Base-by-base conservation (phyloP, 441 rosid species). In the Hura crepitans region DNA sequence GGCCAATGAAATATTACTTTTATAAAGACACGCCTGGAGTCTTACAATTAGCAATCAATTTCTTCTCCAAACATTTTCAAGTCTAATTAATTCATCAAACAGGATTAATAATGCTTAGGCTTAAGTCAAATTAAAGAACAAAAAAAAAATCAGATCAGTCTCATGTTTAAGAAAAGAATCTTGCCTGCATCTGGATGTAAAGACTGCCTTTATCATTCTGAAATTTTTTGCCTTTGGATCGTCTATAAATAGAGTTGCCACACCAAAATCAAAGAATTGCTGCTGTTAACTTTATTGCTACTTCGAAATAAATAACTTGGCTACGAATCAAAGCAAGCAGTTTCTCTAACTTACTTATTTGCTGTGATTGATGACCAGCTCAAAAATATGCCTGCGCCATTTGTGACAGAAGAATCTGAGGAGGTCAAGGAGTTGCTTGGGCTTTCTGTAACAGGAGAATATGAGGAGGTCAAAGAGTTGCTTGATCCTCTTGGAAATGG, bases 171-270 rank as follows among this genome's bases (percentile, higher is more conserved):
- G 28, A 43, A 20, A 66, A 37, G 35, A 20, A 42, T 42, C 62
- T 72, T 60, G 63, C 84, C 73, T 74, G 47, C 25, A 62, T 22
- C 61, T 65, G 56, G 65, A 23, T 46, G 58, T 58, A 63, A 18
- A 69, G 63, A 9, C 55, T 14, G 28, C 69, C 71, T 8, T 9
- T 62, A 33, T 5, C 35, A 37, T 60, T 51, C 57, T 70, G n/a
- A 12, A 15, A 25, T 33, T 71, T 23, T 33, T 50, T 59, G 62
- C 33, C 56, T 23, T 25, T 42, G 47, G 0, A 42, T 42, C 2
- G 14, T 14, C 35, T 55, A 46, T 22, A 49, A 35, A 15, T 49
- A 31, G 33, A 64, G 51, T 57, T 37, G 43, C 69, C 55, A 47
- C 62, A 39, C 58, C 47, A 30, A 66, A 43, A 23, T 30, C 71